Conservation (phyloP, 2,329 filamentous ascomycete genomes). For the Fusarium neocosmosporiellum region DNA sequence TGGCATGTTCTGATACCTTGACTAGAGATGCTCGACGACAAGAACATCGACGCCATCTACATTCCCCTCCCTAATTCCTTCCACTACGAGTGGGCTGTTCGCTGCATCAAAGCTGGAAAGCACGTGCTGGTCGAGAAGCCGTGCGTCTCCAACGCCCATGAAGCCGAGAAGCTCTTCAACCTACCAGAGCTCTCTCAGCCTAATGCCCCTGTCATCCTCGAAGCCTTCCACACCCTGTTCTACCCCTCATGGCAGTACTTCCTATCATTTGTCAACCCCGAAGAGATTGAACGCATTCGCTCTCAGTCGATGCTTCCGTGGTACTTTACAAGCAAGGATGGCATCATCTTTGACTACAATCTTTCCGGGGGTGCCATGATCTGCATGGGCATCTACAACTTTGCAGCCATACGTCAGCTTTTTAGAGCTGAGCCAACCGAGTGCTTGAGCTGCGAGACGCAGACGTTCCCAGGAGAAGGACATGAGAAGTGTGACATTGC, state of each 20-base stretch:
- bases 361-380: not conserved
- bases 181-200: not conserved
- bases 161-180: not conserved
- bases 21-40: slow-evolving; percentile 50
- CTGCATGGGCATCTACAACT: not conserved
- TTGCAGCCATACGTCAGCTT: not conserved
- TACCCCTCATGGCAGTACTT: slow-evolving; percentile 7
- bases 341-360: slow-evolving; percentile 1
- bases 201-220: not conserved
- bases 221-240: not conserved
- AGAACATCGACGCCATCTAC: slow-evolving; percentile 59
- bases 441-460: not conserved
- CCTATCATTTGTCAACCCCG: not conserved
- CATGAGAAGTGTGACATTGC: not conserved
- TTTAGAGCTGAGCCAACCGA: not conserved
- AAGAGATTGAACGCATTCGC: not conserved
- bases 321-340: not conserved
- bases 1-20: not conserved
- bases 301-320: not conserved
- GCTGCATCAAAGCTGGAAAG: slow-evolving; percentile 59
- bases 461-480: not conserved
- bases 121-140: slow-evolving; percentile 45
- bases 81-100: slow-evolving; percentile 59
- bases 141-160: not conserved
- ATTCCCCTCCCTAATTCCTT: slow-evolving; percentile 59